phyloP scores from a whole-genome alignment of 345 rosid genomes.

The Corchorus capsularis region DNA sequence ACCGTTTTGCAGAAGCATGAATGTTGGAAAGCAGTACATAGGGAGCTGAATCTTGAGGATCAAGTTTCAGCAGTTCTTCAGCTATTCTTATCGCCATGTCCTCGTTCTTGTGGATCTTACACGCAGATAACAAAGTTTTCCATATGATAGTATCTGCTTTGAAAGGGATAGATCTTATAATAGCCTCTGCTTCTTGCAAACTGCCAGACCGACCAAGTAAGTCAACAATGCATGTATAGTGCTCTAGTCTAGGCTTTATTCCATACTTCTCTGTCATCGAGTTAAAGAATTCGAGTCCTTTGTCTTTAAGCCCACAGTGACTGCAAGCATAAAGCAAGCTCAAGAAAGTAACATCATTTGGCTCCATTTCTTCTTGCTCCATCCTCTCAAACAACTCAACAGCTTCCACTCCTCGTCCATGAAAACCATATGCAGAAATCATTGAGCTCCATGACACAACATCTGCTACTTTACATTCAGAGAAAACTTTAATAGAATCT shows the following conservation, averaged over 20 bases:
- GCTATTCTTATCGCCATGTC: conserved; percentile 61
- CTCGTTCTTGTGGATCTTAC: conserved; percentile 57
- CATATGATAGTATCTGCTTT: conserved; percentile 62
- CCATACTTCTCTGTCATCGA: conserved; percentile 53
- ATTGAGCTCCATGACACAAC: conserved; percentile 79
- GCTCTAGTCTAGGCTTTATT: conserved; percentile 54
- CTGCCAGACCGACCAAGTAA: conserved; percentile 67
- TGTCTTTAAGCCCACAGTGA: conserved; percentile 69
- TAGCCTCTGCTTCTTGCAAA: conserved; percentile 66
- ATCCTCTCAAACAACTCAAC: conserved; percentile 56
- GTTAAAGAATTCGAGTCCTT: conserved; percentile 60
- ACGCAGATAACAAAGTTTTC: conserved; percentile 79
- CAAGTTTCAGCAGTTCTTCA: conserved; percentile 55
- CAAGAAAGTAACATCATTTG: conserved; percentile 64
- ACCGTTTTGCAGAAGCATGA: conserved; percentile 64
- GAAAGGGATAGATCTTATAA: conserved; percentile 65
- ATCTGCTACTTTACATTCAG: conserved; percentile 56
- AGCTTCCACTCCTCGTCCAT: conserved; percentile 68
- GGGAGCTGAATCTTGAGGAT: conserved; percentile 69
- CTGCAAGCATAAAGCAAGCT: conserved; percentile 81
- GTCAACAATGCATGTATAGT: conserved; percentile 74
- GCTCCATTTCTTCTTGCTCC: conserved; percentile 43
- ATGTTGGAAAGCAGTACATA: conserved; percentile 69
- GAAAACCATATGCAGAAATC: conserved; percentile 81
- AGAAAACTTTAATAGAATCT: conserved; percentile 60